Evolutionary conservation across 495 filamentous ascomycete genomes (phyloP), one percentile per base, ranked within the genome.

Genomic region (Friedmanniomyces simplex): DNA sequence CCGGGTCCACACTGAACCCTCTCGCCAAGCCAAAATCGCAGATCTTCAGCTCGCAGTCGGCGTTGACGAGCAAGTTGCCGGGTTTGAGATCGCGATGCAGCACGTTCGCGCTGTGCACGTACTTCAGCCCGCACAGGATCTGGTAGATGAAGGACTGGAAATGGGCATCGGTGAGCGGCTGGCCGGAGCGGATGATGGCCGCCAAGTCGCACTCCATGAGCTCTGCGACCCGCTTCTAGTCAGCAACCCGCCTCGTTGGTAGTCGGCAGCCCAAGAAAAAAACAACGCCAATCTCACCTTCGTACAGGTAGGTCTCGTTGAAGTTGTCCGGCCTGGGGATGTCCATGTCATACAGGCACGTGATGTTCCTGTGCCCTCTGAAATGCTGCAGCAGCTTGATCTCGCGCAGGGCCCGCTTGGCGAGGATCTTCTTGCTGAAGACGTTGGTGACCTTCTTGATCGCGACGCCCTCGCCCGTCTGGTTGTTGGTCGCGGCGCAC

Each of bases 121-220:
- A 94, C 76, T 99, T 99, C 66, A 99, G 76, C 16, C 93, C 94
- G 64, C 94, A 91, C 52, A 99, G 79, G 11, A 94, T 99, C 76
- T 99, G 94, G 78, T 99, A 99, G 73, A 99, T 99, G 76, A 99
- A 99, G 72, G 96, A 99, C 72, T 99, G 94, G 78, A 94, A 99
- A 69, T 99, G 94, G 66, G 96, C 94, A 66, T 99, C 94, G 5
- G 94, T 96, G 26, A 99, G 80, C 54, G 96, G 93, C 75, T 99
- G 94, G 53, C 94, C 93, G 30, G 94, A 97, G 50, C 93, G 84
- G 64, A 98, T 96, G 71, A 98, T 98, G 58, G 94, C 93, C 41
- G 94, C 93, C 71, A 98, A 75, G 75, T 98, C 93, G 76, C 93
- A 98, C 66, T 98, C 93, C 93, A 98, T 98, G 68, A 98, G 79